Evolutionary conservation across 306 rosid species (phyloP).

Genomic region (Medicago lupulina): DNA sequence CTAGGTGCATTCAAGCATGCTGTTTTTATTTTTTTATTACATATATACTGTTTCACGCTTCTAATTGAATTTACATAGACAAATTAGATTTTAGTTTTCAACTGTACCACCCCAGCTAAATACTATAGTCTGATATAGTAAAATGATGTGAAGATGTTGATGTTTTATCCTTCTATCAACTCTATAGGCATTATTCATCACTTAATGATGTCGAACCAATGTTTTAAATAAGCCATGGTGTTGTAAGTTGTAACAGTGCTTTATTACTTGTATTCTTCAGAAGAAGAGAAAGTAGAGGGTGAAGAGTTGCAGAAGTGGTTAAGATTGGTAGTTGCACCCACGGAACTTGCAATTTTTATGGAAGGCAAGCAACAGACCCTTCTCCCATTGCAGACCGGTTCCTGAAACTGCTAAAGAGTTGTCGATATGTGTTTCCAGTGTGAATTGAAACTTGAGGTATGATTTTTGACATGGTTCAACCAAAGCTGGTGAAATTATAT

Average conservation of each 20-base stretch:
- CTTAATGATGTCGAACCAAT: constrained; percentile 21
- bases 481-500: constrained; percentile 49
- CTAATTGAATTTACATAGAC: constrained; percentile 5
- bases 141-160: constrained; percentile 17
- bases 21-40: neutral
- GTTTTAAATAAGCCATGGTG: constrained; percentile 13
- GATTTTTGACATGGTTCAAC: constrained; percentile 38
- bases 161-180: neutral
- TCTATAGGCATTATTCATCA: neutral
- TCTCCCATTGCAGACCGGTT: constrained; percentile 62
- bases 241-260: constrained; percentile 45
- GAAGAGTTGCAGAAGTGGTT: constrained; percentile 92
- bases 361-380: constrained; percentile 73
- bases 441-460: constrained; percentile 44
- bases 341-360: constrained; percentile 74
- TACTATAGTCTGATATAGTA: neutral
- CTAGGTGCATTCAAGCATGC: constrained; percentile 4
- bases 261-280: constrained; percentile 58
- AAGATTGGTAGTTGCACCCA: constrained; percentile 91
- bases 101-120: constrained; percentile 2
- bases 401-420: constrained; percentile 40
- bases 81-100: constrained; percentile 22
- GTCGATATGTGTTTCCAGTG: constrained; percentile 41
- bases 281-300: constrained; percentile 95
- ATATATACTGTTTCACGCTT: neutral